Conservation (phyloP, 1,139 yeast species). For the Geotrichum reessii region DNA sequence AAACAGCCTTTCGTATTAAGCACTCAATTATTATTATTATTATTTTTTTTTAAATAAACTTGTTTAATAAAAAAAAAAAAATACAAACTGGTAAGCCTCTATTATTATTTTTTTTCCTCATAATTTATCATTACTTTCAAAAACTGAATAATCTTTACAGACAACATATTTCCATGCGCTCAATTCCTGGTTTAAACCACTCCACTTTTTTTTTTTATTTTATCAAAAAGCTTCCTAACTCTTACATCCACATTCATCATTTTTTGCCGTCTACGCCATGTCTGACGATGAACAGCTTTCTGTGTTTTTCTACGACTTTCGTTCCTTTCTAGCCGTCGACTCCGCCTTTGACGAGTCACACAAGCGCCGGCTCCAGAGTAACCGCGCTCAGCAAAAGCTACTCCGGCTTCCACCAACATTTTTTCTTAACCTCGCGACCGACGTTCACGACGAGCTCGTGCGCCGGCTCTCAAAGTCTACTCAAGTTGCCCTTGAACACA, state of each 20-base stretch:
- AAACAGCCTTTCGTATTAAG: neutral
- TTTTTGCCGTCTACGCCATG: neutral
- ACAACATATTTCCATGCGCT: neutral
- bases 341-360: constrained; percentile 17
- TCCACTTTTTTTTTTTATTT: neutral
- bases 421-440: constrained; percentile 82
- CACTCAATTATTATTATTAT: neutral
- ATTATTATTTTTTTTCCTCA: neutral
- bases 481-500: constrained; percentile 24
- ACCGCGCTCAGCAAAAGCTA: constrained; percentile 80
- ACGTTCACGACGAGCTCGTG: constrained; percentile 86
- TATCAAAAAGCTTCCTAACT: no score
- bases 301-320: constrained; percentile 13
- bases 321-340: constrained; percentile 15
- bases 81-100: neutral
- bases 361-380: constrained; percentile 25
- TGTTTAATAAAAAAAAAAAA: no score
- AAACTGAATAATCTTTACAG: neutral
- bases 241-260: no score
- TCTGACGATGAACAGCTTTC: neutral
- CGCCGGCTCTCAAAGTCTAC: constrained; percentile 57
- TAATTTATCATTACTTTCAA: neutral
- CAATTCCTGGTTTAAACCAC: neutral
- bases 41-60: no score
- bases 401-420: constrained; percentile 74